phyloP scores from a whole-genome alignment of 2,329 filamentous ascomycete species.

The Chaetomium globosum region DNA sequence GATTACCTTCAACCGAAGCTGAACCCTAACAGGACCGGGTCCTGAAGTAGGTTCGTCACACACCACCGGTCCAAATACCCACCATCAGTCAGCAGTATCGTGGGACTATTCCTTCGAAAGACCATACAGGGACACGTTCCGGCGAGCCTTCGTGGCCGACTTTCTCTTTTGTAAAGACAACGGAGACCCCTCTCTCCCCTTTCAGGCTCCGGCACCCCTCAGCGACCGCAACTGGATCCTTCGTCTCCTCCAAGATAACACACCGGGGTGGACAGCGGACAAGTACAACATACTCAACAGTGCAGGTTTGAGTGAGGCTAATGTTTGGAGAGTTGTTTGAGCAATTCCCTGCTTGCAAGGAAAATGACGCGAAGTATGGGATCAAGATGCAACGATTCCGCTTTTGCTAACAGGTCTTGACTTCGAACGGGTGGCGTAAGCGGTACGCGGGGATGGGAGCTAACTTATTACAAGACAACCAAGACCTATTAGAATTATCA shows the following conservation, averaged over 20 bases:
- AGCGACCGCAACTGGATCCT: background rate
- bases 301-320: background rate
- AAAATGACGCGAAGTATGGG: background rate
- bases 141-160: background rate
- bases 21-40: no score
- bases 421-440: background rate
- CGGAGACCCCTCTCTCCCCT: background rate
- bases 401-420: background rate
- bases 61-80: background rate
- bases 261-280: no score
- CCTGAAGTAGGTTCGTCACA: no score
- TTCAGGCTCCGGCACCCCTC: background rate
- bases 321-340: slow-evolving; percentile 5
- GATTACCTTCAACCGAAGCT: no score
- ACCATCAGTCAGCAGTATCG: background rate
- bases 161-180: background rate
- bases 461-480: no score
- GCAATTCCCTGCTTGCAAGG: background rate
- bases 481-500: no score
- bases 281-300: background rate
- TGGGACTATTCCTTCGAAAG: background rate
- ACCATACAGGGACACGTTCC: background rate
- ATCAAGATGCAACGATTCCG: background rate
- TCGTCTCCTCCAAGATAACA: background rate
- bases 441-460: no score